These are phyloP conservation scores for Inga laurina DNA, from an alignment of 306 rosid genomes.

Conservation along the genomic window DNA sequence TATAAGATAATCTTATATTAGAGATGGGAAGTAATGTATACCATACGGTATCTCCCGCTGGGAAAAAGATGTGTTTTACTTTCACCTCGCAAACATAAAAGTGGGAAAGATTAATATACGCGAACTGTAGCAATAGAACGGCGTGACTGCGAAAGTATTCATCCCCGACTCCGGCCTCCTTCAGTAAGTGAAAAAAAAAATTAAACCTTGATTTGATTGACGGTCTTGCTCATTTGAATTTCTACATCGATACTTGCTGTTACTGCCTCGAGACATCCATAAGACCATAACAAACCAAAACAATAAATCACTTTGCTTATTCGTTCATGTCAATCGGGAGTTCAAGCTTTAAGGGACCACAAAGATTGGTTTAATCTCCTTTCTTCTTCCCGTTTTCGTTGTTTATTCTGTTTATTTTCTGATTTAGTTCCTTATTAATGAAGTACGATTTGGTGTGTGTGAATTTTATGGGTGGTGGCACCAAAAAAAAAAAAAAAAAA, in stretches of 20 bases:
- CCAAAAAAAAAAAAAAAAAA: no score
- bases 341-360: background rate
- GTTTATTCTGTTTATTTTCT: background rate
- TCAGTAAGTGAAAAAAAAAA: no score
- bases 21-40: no score
- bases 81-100: no score
- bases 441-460: background rate
- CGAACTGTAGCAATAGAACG: background rate
- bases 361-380: conserved; percentile 25
- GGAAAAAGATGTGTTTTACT: no score
- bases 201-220: background rate
- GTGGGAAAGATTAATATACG: background rate
- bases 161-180: background rate
- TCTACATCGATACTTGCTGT: background rate
- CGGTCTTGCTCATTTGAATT: background rate
- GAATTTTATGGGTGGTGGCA: background rate
- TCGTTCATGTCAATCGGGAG: conserved; percentile 5
- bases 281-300: background rate
- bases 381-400: background rate
- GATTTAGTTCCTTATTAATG: background rate
- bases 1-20: no score
- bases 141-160: background rate
- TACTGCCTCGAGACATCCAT: background rate
- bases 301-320: background rate
- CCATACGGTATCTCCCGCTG: no score